Evolutionary conservation across 768 basidiomycete species (phyloP).

Genomic region (Panaeolus cyanescens): DNA sequence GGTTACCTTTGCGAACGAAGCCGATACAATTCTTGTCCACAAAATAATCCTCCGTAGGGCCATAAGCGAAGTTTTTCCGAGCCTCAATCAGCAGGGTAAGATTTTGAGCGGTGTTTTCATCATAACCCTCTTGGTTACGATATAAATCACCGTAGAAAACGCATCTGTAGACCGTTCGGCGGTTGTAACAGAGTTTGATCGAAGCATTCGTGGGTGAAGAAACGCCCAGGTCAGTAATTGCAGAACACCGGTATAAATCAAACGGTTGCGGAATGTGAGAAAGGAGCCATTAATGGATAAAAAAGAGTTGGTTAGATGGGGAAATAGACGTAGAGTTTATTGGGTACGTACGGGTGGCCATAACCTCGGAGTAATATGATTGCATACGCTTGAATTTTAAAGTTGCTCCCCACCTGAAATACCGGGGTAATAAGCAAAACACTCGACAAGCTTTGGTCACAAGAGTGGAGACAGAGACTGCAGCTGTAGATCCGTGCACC

Average conservation of each 20-base stretch:
- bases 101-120: constrained; percentile 49
- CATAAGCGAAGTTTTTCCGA: constrained; percentile 71
- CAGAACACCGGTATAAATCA: neutral
- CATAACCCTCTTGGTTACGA: constrained; percentile 68
- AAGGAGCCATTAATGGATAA: neutral
- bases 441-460: constrained; percentile 4
- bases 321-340: neutral
- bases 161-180: constrained; percentile 47
- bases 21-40: constrained; percentile 60
- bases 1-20: constrained; percentile 69
- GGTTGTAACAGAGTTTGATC: neutral
- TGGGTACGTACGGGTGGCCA: constrained; percentile 69
- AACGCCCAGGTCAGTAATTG: neutral
- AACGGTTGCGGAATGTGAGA: neutral
- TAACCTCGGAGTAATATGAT: constrained; percentile 69
- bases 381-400: constrained; percentile 84
- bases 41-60: constrained; percentile 62
- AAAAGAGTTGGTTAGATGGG: neutral
- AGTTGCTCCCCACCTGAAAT: constrained; percentile 61
- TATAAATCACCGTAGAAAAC: constrained; percentile 89
- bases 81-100: constrained; percentile 58
- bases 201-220: neutral
- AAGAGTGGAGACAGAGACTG: too few species aligned
- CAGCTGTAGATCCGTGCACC: too few species aligned
- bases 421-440: constrained; percentile 5